Evolutionary conservation across 371 early-diverging fungal species (phyloP), one percentile per base, ranked within the genome.

Genomic region (Smittium culicis): DNA sequence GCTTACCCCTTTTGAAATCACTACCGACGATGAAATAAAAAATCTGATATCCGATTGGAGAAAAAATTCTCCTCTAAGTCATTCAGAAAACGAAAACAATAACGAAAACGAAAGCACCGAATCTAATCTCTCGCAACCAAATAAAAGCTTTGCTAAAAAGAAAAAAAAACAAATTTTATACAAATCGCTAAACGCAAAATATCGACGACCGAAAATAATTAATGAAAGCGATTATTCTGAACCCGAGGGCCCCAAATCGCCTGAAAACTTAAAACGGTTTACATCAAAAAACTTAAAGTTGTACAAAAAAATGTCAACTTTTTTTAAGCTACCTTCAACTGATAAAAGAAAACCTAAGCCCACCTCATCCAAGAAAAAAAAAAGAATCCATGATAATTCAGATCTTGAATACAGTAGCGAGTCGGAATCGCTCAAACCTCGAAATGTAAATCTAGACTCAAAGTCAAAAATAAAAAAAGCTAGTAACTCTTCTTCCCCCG

Each of bases 1-100:
- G 17, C 55, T 76, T 24, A 83, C 80, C 0, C 78, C 85, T 1
- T 63, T 82, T 28, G 85, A 84, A 31, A 79, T 88, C 69, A 82
- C 83, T 0, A 69, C 74, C 16, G 73, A 75, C 60, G 83, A 81
- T 61, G 77, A 81, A 35, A 59, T 66, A 28, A n/a, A 29, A 30
- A 67, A 74, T 74, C 20, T 45, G 20, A 20, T 45, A 11, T 11
- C 20, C 45, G 45, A 45, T 11, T 45, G 5, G 11, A n/a, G n/a
- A n/a, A n/a, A n/a, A n/a, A n/a, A n/a, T n/a, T n/a, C n/a, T n/a
- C n/a, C n/a, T n/a, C n/a, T n/a, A n/a, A n/a, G n/a, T n/a, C n/a
- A n/a, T n/a, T n/a, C n/a, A n/a, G n/a, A n/a, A n/a, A n/a, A n/a
- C n/a, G n/a, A n/a, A n/a, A n/a, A n/a, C n/a, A n/a, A n/a, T n/a